A percentile compares a stretch with the other conserved stretches of the same genome.
Conservation (phyloP, 2,329 filamentous ascomycete species). For the Colletotrichum ledebouriae region DNA sequence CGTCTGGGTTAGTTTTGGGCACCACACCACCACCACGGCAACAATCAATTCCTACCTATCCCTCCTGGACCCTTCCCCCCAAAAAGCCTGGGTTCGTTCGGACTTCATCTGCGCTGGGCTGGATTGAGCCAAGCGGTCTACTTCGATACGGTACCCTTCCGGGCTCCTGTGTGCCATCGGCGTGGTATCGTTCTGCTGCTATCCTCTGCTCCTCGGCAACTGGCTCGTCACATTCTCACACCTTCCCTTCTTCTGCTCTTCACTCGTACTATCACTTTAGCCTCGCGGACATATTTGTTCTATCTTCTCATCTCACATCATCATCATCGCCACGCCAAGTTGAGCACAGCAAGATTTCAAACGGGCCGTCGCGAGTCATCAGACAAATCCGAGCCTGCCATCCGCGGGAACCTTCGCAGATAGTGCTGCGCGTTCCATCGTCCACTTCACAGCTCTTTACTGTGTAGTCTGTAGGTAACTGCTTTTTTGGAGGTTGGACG, state of each 20-base stretch:
- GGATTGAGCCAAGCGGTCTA: slow-evolving; percentile 15
- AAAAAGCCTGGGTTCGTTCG: slow-evolving; percentile 9
- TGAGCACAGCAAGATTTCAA: slow-evolving; percentile 30
- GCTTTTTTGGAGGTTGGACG: too few species aligned
- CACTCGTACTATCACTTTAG: not conserved
- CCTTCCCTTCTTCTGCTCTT: not conserved
- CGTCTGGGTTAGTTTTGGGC: too few species aligned
- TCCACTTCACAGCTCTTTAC: not conserved
- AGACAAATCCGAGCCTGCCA: slow-evolving; percentile 30
- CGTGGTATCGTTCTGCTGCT: too few species aligned
- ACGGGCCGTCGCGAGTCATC: slow-evolving; percentile 42
- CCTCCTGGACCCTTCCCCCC: not conserved
- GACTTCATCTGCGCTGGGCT: slow-evolving; percentile 22
- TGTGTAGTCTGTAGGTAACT: too few species aligned
- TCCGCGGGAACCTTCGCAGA: slow-evolving; percentile 39
- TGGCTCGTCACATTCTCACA: not conserved
- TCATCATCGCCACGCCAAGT: slow-evolving; percentile 9
- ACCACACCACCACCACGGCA: too few species aligned
- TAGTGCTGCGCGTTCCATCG: slow-evolving; percentile 20
- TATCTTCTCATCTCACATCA: not conserved
- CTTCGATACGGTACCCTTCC: not conserved
- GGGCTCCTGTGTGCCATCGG: not conserved
- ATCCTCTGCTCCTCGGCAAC: not conserved
- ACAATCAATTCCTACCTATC: too few species aligned
- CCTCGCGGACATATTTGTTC: not conserved